Conservation (phyloP, 192 early-diverging fungal genomes). For the Gaertneriomyces sp. region DNA sequence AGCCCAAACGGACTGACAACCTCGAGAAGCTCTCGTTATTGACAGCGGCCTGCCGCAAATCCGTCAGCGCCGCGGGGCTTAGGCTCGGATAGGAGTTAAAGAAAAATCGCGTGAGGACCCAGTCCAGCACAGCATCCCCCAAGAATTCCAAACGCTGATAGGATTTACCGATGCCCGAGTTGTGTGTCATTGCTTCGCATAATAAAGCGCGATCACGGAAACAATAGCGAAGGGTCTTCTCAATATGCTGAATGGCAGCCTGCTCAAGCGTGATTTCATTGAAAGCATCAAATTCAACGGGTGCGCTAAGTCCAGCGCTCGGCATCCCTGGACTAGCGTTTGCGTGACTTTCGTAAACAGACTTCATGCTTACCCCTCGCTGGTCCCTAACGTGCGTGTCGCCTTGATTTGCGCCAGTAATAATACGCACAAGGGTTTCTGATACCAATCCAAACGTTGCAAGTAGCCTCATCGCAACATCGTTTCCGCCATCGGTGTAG, state of each 20-base stretch:
- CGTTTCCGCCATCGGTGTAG: slow-evolving; percentile 57
- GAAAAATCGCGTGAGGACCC: slow-evolving; percentile 69
- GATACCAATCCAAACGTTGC: slow-evolving; percentile 29
- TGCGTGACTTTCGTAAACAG: neutral
- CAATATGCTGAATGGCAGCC: slow-evolving; percentile 5
- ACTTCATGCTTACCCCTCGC: neutral
- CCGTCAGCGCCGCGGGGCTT: slow-evolving; percentile 69
- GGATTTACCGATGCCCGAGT: slow-evolving; percentile 33
- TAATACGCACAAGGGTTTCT: neutral
- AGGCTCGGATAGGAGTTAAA: slow-evolving; percentile 68
- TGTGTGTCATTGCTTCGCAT: slow-evolving; percentile 75
- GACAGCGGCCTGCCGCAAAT: slow-evolving; percentile 80
- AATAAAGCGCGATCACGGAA: slow-evolving; percentile 66
- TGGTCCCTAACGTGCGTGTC: slow-evolving; percentile 6
- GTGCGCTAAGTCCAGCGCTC: neutral
- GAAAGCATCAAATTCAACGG: neutral
- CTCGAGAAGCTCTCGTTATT: slow-evolving; percentile 80
- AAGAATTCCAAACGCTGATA: slow-evolving; percentile 90
- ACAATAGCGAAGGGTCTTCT: slow-evolving; percentile 25
- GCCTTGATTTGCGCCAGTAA: neutral
- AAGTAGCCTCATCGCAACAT: slow-evolving; percentile 26
- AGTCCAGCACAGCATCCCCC: slow-evolving; percentile 85
- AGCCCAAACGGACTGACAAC: slow-evolving; percentile 55
- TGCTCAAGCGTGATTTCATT: neutral
- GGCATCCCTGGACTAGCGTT: neutral